Evolutionary conservation across 345 rosid species (phyloP).

Genomic region (Rhodamnia rubescens): DNA sequence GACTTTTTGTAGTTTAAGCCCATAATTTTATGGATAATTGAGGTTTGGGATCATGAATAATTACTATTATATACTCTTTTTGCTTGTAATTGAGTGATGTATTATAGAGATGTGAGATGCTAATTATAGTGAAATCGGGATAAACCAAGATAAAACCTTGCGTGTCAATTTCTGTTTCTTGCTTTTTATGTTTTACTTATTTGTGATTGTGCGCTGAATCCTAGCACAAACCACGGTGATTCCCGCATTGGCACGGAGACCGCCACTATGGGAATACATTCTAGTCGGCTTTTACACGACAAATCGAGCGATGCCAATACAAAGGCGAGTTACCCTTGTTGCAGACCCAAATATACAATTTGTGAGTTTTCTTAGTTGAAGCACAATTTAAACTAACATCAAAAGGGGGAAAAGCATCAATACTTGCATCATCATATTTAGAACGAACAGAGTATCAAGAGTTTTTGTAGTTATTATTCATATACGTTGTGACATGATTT

Average conservation of each 20-base stretch:
- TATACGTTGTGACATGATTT: not conserved
- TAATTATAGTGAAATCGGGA: too few relatives aligned
- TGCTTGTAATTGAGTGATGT: too few relatives aligned
- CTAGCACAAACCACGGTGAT: constrained; percentile 57
- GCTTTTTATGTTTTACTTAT: too few relatives aligned
- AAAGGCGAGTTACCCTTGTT: constrained; percentile 19
- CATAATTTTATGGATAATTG: too few relatives aligned
- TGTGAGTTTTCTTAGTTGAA: not conserved
- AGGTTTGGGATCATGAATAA: too few relatives aligned
- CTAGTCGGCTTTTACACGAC: constrained; percentile 72
- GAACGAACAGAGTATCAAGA: not conserved
- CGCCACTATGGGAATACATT: constrained; percentile 78
- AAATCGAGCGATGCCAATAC: constrained; percentile 76
- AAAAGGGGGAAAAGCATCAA: too few relatives aligned
- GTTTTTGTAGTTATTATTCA: not conserved
- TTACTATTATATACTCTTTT: too few relatives aligned
- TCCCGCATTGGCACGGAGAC: constrained; percentile 89
- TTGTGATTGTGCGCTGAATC: too few relatives aligned
- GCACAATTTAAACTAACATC: not conserved
- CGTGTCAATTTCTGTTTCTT: too few relatives aligned
- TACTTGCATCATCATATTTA: not conserved
- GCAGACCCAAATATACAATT: not conserved
- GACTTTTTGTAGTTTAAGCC: too few relatives aligned
- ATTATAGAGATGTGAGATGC: too few relatives aligned
- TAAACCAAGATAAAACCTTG: too few relatives aligned